Evolutionary conservation across 208 protist genomes (phyloP), one percentile per base, ranked within the genome.

Genomic region (Trypanosoma caninum): DNA sequence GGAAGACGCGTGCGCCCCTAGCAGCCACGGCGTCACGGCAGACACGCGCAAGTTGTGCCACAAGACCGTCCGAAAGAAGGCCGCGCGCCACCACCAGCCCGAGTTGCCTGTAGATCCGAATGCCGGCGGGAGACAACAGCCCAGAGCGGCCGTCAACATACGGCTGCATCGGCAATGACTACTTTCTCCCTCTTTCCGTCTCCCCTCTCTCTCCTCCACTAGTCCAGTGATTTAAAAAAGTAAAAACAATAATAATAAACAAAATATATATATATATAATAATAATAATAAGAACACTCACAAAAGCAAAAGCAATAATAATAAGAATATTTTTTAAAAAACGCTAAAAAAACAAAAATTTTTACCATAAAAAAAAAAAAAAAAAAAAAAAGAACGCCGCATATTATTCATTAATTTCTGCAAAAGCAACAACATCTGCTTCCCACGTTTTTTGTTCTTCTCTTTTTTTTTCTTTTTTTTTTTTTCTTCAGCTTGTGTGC

Each of bases 91-190:
- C 35, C 30, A 92, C 45, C 30, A 82, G 37, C 31, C 85, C 85
- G 46, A 79, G 58, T 40, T 87, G 76, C 22, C 85, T 76, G 57
- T 86, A 92, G 28, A 65, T 72, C 20, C 81, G 72, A 42, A 91
- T 72, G 20, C 71, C 71, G 7, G 44, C 70, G 23, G 80, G 69
- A 1, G 74, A 71, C 40, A 82, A 41, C 20, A 82, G 70, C 8
- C 58, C 76, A 4, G 62, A 31, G 38, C 59, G 72, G 20, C 74
- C 74, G 37, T 72, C 57, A 31, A 91, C 76, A 20, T 69, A 68
- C 58, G 72, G 54, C 25, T 64, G 45, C 35, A 58, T 7, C 27
- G 23, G 37, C 56, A 54, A 46, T 34, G 9, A 37, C 10, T 22
- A 20, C 22, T 18, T n/a, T 28, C 16, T 8, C 52, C 10, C 1